Conservation (phyloP, 805 yeast species). For the Ogataea ramenticola region DNA sequence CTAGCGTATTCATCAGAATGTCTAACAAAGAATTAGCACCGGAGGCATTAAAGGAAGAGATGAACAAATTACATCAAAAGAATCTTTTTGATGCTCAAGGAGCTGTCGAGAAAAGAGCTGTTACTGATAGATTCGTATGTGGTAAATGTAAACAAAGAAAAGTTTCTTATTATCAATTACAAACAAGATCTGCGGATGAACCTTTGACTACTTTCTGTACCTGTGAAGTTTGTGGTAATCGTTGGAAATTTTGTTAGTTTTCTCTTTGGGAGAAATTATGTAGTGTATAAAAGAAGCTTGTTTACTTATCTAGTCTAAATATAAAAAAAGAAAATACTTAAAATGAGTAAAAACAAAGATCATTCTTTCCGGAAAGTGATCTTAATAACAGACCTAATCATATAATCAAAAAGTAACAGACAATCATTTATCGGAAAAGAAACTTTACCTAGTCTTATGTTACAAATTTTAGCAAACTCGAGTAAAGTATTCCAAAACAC, state of each 20-base stretch:
- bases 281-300: not conserved
- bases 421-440: not conserved
- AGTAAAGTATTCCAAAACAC: too few species aligned
- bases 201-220: slow-evolving; percentile 98
- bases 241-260: slow-evolving; percentile 89
- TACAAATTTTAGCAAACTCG: too few species aligned
- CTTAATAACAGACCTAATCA: not conserved
- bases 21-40: slow-evolving; percentile 95
- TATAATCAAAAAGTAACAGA: not conserved
- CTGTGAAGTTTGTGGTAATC: slow-evolving; percentile 93
- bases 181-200: slow-evolving; percentile 97
- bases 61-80: slow-evolving; percentile 78
- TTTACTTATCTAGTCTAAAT: not conserved
- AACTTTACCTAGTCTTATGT: too few species aligned
- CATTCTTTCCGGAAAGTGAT: too few species aligned
- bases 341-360: too few species aligned
- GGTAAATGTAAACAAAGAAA: slow-evolving; percentile 97
- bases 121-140: slow-evolving; percentile 93
- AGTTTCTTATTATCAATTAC: slow-evolving; percentile 95
- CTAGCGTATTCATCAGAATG: slow-evolving; percentile 68
- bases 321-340: not conserved
- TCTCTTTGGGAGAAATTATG: too few species aligned
- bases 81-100: slow-evolving; percentile 96
- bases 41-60: slow-evolving; percentile 75
- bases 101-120: slow-evolving; percentile 92